Base-by-base conservation (phyloP, 164 flowering plant genomes). In the Protea cynaroides region DNA sequence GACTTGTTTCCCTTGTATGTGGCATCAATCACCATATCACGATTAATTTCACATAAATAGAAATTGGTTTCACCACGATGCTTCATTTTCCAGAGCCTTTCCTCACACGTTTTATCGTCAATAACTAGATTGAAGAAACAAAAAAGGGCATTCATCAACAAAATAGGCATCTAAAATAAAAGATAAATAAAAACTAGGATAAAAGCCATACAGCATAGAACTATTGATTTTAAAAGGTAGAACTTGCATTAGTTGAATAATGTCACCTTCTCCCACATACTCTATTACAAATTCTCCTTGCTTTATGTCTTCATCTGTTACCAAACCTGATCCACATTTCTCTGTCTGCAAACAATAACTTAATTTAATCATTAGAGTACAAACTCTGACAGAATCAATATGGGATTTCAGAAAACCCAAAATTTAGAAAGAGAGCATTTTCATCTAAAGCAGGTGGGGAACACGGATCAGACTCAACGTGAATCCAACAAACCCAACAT, bases 21-120 rank as follows among this genome's bases (percentile, higher is more conserved):
- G 29, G 99, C 99, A 81, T 95, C 99, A 81, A 95, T 95, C 59
- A 95, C 97, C 97, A 87, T 92, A 81, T 95, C 97, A 36, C 97
- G 81, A 65, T 87, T 92, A 65, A 95, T 84, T 71, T 95, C 99
- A 77, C 99, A 95, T 47, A 95, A 71, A 62, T 95, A 95, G 73
- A 95, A 95, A 68, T 92, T 95, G 62, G 94, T 90, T 74, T 92
- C 98, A 15, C 98, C 99, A 53, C 82, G 84, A 64, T 77, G 89
- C 66, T 95, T 95, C 99, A 95, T 95, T 62, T 83, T 79, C 99
- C 99, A 95, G 63, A 95, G 97, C 78, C 99, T 90, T 62, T 88
- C 95, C 74, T 92, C 99, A 75, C 99, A 95, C 14, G 88, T 85
- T 80, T 88, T 81, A 69, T 95, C 99, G 82, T 95, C 99, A 68